phyloP scores from a whole-genome alignment of 1,284 basidiomycete genomes.

The Ceratorhiza oryzae-sativae region DNA sequence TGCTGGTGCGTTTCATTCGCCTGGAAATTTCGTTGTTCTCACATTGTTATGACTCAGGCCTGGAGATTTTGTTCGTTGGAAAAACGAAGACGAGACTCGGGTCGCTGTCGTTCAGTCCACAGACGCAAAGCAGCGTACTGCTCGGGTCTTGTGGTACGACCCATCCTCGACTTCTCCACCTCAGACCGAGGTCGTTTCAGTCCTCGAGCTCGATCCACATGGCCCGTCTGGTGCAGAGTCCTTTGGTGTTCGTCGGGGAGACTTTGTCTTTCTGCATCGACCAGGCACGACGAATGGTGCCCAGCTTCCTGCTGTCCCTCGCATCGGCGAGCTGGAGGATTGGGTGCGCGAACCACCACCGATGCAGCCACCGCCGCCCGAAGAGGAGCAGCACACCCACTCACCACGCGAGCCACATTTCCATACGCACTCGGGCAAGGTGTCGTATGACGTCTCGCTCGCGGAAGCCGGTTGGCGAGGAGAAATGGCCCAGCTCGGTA shows the following conservation, averaged over 20 bases:
- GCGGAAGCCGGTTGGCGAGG: slow-evolving; percentile 65
- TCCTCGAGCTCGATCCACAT: slow-evolving; percentile 87
- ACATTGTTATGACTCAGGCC: slow-evolving; percentile 63
- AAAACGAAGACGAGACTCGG: slow-evolving; percentile 69
- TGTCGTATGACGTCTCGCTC: slow-evolving; percentile 19
- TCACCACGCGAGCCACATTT: slow-evolving; percentile 46
- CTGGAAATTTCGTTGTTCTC: neutral
- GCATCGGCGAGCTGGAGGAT: slow-evolving; percentile 78
- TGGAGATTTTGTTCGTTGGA: slow-evolving; percentile 90
- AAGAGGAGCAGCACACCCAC: slow-evolving; percentile 41
- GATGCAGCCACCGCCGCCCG: slow-evolving; percentile 45
- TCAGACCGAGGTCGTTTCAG: slow-evolving; percentile 63
- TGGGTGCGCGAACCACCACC: slow-evolving; percentile 71
- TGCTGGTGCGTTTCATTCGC: slow-evolving; percentile 68
- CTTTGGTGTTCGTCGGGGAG: slow-evolving; percentile 82
- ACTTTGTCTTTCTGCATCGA: slow-evolving; percentile 81
- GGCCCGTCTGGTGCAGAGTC: slow-evolving; percentile 63
- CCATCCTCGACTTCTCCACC: neutral
- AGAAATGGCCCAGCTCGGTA: slow-evolving; percentile 69
- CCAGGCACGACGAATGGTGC: slow-evolving; percentile 73
- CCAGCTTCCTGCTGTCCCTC: slow-evolving; percentile 68
- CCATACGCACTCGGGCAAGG: slow-evolving; percentile 23
- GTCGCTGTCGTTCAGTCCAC: slow-evolving; percentile 75
- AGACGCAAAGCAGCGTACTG: slow-evolving; percentile 46
- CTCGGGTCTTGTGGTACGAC: slow-evolving; percentile 45